phyloP scores from a whole-genome alignment of 768 basidiomycete genomes.

The Leucosporidium creatinivorum region DNA sequence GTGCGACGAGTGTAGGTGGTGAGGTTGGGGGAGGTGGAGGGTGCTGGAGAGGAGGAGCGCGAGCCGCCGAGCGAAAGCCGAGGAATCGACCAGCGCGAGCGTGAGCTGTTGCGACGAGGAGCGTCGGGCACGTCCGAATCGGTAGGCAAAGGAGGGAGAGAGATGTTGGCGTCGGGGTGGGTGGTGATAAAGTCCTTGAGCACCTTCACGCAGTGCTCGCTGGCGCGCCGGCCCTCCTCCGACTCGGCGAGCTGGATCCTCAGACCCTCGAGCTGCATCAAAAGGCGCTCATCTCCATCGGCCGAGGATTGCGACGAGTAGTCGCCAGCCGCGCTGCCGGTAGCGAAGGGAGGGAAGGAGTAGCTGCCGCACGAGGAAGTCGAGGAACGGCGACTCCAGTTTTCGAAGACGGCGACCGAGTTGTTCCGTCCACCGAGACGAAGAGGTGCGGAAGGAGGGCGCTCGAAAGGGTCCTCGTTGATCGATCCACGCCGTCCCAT shows the following conservation, averaged over 20 bases:
- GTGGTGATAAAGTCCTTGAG: slow-evolving; percentile 57
- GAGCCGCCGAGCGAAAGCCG: slow-evolving; percentile 16
- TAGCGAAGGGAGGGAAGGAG: neutral
- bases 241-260: slow-evolving; percentile 65
- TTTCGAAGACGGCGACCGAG: slow-evolving; percentile 24
- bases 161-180: slow-evolving; percentile 33
- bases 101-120: neutral
- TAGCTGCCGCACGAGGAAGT: slow-evolving; percentile 3
- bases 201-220: slow-evolving; percentile 73
- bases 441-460: neutral
- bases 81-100: slow-evolving; percentile 23
- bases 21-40: neutral
- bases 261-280: slow-evolving; percentile 56
- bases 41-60: slow-evolving; percentile 11
- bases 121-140: slow-evolving; percentile 38
- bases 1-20: neutral
- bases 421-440: slow-evolving; percentile 16
- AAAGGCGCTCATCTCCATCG: slow-evolving; percentile 40
- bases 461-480: slow-evolving; percentile 4
- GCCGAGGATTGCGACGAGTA: neutral
- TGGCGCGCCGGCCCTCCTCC: slow-evolving; percentile 77
- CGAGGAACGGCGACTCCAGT: slow-evolving; percentile 18
- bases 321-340: no score
- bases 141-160: slow-evolving; percentile 44
- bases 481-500: slow-evolving; percentile 12